Evolutionary conservation across 192 early-diverging fungal genomes (phyloP), one percentile per base, ranked within the genome.

Genomic region (Haplosporangium gracile): DNA sequence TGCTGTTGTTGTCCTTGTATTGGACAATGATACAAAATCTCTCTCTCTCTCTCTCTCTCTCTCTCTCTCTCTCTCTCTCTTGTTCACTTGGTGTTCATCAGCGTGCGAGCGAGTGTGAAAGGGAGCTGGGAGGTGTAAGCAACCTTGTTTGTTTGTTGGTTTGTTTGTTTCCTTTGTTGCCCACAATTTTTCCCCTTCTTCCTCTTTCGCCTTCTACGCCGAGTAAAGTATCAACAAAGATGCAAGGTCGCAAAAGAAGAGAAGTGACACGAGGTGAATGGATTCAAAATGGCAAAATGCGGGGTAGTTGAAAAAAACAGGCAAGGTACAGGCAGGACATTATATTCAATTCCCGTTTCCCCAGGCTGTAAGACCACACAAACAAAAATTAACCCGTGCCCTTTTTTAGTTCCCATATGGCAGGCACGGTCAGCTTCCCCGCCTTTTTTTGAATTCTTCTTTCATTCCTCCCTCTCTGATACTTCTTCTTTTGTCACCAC

Each of bases 201-300:
- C 55, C 55, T 26, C 43, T 39, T 42, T 43, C 24, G 4, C 24
- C 22, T 72, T 72, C 13, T 47, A 29, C 71, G 42, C 42, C 26
- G 6, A 47, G 5, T 5, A 51, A 51, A 20, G 16, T 4, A 20
- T 20, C n/a, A 29, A 10, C 18, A 73, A 49, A 7, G 16, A 32
- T 42, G 43, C 40, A 34, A 47, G n/a, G 40, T 36, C 36, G 36
- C 36, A 72, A 11, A 15, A 16, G 43, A 34, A 43, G 20, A 57
- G 53, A 34, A 34, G 45, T 60, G 45, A 74, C 70, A 68, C 69
- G 60, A 74, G 51, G 32, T 24, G 70, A 42, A 1, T 32, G 65
- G 20, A 49, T 74, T 57, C n/a, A 74, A 79, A 84, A 75, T 84
- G 77, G 82, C 73, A 80, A 76, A 85, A 80, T 85, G 83, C 78